A percentile compares a stretch with the other conserved stretches of the same genome.
Conservation (phyloP, 257 asterid genomes). For the Nyctanthes arbortristis region DNA sequence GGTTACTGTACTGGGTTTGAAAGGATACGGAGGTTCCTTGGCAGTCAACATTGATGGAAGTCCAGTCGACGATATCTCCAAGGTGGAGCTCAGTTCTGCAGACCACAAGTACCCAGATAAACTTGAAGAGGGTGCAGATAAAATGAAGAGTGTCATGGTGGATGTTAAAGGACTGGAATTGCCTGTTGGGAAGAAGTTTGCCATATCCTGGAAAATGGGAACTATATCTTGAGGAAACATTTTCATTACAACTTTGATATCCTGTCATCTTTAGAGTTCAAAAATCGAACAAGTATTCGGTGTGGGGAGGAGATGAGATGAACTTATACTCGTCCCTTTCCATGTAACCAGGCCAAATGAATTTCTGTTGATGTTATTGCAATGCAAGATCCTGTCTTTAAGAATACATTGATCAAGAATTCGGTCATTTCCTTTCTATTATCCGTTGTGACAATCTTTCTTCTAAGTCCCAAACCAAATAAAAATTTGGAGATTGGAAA, state of each 20-base stretch:
- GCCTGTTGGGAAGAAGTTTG: slow-evolving; percentile 73
- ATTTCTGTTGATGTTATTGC: background rate
- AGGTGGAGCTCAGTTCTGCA: slow-evolving; percentile 37
- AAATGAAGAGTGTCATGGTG: slow-evolving; percentile 66
- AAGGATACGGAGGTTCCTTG: slow-evolving; percentile 36
- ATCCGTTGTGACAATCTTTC: background rate
- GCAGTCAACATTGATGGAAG: slow-evolving; percentile 56
- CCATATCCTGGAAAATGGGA: slow-evolving; percentile 84
- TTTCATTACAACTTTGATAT: background rate
- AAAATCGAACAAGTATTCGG: slow-evolving; percentile 23
- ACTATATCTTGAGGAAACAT: slow-evolving; percentile 27
- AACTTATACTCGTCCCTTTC: slow-evolving; percentile 33
- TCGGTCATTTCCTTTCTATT: background rate
- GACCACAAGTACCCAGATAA: slow-evolving; percentile 33
- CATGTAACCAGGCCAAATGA: slow-evolving; percentile 24
- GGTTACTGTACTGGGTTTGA: slow-evolving; percentile 68
- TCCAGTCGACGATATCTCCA: slow-evolving; percentile 33
- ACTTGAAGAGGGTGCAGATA: slow-evolving; percentile 36
- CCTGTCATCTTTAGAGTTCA: background rate
- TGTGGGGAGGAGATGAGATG: slow-evolving; percentile 33
- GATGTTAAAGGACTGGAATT: slow-evolving; percentile 73
- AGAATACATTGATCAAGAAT: background rate
- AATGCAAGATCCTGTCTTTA: background rate
- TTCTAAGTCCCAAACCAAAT: no score
- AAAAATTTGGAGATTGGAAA: no score